Percentiles rank a stretch among this genome's conserved stretches.
Conservation (phyloP, 225 moss, liverwort and hornwort genomes). For the Anthoceros angustus region DNA sequence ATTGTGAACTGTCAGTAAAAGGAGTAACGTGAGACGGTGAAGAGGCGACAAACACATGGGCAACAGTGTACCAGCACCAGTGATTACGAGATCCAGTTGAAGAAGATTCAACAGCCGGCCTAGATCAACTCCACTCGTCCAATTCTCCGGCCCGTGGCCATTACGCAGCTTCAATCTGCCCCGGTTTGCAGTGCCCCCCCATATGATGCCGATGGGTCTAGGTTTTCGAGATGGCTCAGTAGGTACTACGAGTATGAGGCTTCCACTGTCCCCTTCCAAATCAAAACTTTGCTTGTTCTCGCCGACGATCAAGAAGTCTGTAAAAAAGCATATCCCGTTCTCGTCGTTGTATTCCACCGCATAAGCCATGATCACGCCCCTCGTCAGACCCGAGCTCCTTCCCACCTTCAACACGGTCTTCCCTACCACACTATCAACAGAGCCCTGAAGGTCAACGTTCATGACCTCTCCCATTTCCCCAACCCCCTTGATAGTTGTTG, state of each 20-base stretch:
- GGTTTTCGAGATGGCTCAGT: slow-evolving; percentile 16
- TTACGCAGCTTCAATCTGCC: slow-evolving; percentile 36
- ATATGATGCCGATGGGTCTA: slow-evolving; percentile 39
- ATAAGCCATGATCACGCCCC: slow-evolving; percentile 39
- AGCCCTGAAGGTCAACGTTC: slow-evolving; percentile 28
- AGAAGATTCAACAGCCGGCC: slow-evolving; percentile 4
- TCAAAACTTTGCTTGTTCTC: slow-evolving; percentile 40
- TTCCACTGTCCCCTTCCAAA: slow-evolving; percentile 45
- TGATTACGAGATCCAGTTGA: slow-evolving; percentile 30
- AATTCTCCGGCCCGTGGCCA: slow-evolving; percentile 2
- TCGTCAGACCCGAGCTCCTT: slow-evolving; percentile 44
- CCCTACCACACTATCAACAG: slow-evolving; percentile 23
- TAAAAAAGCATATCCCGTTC: slow-evolving; percentile 43
- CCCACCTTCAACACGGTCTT: slow-evolving; percentile 37
- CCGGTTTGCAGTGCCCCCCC: slow-evolving; percentile 42
- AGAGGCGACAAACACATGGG: no score
- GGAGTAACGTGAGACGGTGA: no score
- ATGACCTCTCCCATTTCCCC: slow-evolving; percentile 40
- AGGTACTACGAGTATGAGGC: slow-evolving; percentile 26
- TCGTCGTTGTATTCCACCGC: slow-evolving; percentile 49
- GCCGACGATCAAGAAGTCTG: slow-evolving; percentile 44
- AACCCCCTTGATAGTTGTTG: slow-evolving; percentile 36
- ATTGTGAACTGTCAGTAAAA: no score
- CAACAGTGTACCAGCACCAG: background rate
- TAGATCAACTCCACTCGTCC: slow-evolving; percentile 8